Evolutionary conservation across 768 basidiomycete species (phyloP).

Genomic region (Calocera viscosa): DNA sequence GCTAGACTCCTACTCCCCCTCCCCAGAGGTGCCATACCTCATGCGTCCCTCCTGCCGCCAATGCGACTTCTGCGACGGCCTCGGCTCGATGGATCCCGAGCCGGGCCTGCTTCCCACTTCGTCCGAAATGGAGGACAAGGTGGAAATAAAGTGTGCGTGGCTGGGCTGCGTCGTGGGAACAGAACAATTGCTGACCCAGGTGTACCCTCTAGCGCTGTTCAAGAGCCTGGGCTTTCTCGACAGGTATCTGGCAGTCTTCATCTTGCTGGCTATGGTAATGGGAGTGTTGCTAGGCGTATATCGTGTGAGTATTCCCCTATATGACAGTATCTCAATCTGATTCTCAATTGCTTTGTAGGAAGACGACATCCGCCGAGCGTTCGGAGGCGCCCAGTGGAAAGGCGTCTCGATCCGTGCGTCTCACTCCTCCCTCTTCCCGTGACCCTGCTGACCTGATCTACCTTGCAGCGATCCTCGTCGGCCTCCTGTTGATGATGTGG

Average conservation of each 20-base stretch:
- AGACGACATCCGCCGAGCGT: conserved; percentile 44
- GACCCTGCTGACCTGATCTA: not conserved
- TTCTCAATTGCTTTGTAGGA: conserved; percentile 22
- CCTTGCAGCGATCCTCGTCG: conserved; percentile 57
- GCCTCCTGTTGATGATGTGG: conserved; percentile 83
- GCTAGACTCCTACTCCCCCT: no score
- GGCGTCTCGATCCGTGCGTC: conserved; percentile 67
- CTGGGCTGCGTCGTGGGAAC: not conserved
- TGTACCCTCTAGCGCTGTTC: conserved; percentile 15
- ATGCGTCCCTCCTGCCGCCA: not conserved
- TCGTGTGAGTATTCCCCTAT: conserved; percentile 9
- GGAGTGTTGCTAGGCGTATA: conserved; percentile 66
- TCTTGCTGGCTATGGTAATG: conserved; percentile 59
- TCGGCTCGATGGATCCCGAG: not conserved
- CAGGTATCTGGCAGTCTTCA: conserved; percentile 49
- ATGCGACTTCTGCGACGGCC: not conserved
- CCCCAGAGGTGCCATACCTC: not conserved
- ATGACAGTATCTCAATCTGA: conserved; percentile 12
- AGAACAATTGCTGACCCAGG: not conserved
- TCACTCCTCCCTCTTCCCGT: not conserved
- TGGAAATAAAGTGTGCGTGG: not conserved
- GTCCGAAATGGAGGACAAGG: not conserved
- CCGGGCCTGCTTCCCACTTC: not conserved
- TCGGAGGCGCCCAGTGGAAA: conserved; percentile 50
- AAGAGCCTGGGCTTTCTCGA: conserved; percentile 39